Evolutionary conservation across 116 monocot genomes (phyloP).

Genomic region (Thalassia testudinum): DNA sequence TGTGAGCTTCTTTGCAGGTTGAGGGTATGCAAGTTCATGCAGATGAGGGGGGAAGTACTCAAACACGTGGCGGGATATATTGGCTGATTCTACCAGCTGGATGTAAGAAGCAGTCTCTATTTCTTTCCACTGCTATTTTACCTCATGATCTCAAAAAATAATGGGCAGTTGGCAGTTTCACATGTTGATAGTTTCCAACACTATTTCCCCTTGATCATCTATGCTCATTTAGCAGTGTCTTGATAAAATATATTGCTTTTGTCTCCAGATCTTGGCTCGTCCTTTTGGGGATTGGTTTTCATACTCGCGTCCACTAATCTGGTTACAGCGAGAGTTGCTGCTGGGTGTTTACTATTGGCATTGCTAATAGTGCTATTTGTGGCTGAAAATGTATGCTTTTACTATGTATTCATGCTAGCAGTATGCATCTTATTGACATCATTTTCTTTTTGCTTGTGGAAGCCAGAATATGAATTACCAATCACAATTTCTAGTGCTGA

Average conservation of each 20-base stretch:
- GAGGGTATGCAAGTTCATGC: conserved; percentile 91
- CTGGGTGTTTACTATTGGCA: conserved; percentile 42
- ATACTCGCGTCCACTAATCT: conserved; percentile 48
- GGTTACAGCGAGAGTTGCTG: conserved; percentile 39
- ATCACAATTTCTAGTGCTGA: no score
- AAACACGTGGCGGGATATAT: conserved; percentile 87
- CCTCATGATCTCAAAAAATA: no score
- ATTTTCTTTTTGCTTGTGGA: no score
- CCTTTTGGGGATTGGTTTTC: conserved; percentile 59
- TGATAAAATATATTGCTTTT: no score
- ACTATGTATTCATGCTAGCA: no score
- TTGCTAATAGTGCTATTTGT: conserved; percentile 44
- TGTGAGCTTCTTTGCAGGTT: conserved; percentile 32
- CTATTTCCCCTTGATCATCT: no score
- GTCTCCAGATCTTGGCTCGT: conserved; percentile 11
- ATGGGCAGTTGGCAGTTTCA: no score
- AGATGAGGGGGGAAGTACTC: conserved; percentile 78
- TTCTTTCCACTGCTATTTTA: no score
- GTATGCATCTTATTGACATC: no score
- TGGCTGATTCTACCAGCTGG: conserved; percentile 97
- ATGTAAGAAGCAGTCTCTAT: conserved; percentile 39
- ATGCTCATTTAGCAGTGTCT: no score
- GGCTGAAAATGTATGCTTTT: conserved; percentile 33
- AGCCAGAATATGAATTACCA: no score
- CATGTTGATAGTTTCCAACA: no score